Evolutionary conservation across 2,329 filamentous ascomycete species (phyloP), one percentile per base, ranked within the genome.

Genomic region (Fusarium sterilihyphosum): DNA sequence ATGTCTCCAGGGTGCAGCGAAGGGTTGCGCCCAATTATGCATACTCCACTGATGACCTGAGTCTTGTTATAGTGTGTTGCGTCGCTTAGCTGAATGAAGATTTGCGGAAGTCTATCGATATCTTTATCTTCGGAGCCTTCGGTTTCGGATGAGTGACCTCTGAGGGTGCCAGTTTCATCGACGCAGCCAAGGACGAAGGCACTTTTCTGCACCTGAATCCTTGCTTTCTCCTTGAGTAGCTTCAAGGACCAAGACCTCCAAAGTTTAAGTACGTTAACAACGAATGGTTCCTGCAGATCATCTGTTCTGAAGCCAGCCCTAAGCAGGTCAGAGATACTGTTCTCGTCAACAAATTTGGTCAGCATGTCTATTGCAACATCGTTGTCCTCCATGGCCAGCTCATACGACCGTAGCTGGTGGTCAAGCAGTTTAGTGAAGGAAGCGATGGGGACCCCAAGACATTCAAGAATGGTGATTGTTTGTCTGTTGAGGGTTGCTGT

Each of bases 1-100:
- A 98, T 90, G 78, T 99, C 96, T 9, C 96, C 96, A 0, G 95
- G 93, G 77, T 99, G 96, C 12, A 99, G 87, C 1, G 96, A 98
- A 1, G 96, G 96, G 77, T 99, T 99, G 33, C 96, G 92, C 3
- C 95, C 95, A 2, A 99, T 87, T 12, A 97, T 85, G 77, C 96
- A 98, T 7, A 94, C 79, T 0, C 95, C 95, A 70, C 91, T 86
- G 31, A 98, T 88, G 3, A 96, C 85, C 59, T 86, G 88, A 76
- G 92, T 92, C 29, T 86, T 84, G 3, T 83, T 83, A 40, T 86
- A 85, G 14, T 87, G 84, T 2, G 86, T 85, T 14, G 89, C 80
- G 59, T 89, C 88, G 1, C 92, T 91, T 2, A 98, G 86, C 79
- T 98, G 95, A 1, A 98, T 81, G 78, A 98, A 99, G 14, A 99